Percentiles rank a stretch among this genome's conserved stretches.
Conservation (phyloP, 1,284 basidiomycete species). For the Rhizoctonia solani region DNA sequence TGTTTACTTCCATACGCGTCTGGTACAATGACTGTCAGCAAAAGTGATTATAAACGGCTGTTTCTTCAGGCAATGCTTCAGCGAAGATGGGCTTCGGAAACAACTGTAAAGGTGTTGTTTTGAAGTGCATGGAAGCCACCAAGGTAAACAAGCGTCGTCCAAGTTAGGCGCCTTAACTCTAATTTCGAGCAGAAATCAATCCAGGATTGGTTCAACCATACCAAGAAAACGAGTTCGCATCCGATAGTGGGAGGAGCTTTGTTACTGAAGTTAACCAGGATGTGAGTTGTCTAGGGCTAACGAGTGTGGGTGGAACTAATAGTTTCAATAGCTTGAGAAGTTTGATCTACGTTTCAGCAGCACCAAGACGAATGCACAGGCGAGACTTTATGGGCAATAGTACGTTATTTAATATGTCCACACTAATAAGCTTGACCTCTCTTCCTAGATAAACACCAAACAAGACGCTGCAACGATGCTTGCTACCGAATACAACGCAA, state of each 20-base stretch:
- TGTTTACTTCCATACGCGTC: conserved; percentile 12
- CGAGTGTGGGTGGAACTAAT: background rate
- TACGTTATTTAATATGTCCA: conserved; percentile 46
- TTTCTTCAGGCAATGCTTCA: conserved; percentile 30
- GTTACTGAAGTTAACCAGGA: conserved; percentile 21
- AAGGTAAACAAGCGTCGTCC: conserved; percentile 1
- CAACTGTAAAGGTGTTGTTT: conserved; percentile 22
- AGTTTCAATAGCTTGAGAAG: conserved; percentile 55
- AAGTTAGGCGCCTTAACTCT: background rate
- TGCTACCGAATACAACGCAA: conserved; percentile 76
- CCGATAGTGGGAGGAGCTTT: conserved; percentile 14
- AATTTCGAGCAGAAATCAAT: conserved; percentile 2
- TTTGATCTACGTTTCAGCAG: conserved; percentile 72
- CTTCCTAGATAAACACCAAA: conserved; percentile 68
- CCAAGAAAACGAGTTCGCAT: conserved; percentile 8
- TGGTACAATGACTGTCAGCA: conserved; percentile 26
- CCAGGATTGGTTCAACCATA: background rate
- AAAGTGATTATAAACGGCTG: conserved; percentile 32
- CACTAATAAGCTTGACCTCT: background rate
- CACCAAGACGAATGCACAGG: conserved; percentile 66
- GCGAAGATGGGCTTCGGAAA: conserved; percentile 28
- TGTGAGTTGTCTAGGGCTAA: conserved; percentile 3
- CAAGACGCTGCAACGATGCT: conserved; percentile 78
- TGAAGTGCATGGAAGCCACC: conserved; percentile 18
- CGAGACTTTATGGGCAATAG: conserved; percentile 65